phyloP scores from a whole-genome alignment of 2,329 filamentous ascomycete species.

The Macrophomina tecta region DNA sequence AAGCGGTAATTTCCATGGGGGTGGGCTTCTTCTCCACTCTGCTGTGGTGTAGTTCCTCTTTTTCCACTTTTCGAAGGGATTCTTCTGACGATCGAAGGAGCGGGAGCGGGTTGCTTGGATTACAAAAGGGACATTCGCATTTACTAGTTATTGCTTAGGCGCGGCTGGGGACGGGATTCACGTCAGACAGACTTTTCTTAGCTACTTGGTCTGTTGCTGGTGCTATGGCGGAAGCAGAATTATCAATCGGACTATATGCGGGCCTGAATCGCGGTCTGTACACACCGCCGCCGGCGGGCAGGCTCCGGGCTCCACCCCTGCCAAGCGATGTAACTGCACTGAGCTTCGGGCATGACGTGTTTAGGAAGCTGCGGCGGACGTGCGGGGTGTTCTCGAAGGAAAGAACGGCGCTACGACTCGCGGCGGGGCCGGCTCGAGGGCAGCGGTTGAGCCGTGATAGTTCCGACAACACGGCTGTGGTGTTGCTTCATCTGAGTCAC shows the following conservation, averaged over 20 bases:
- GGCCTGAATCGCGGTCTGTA: slow-evolving; percentile 14
- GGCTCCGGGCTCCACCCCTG: slow-evolving; percentile 19
- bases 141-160: slow-evolving; percentile 2
- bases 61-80: slow-evolving; percentile 25
- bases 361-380: slow-evolving; percentile 19
- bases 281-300: slow-evolving; percentile 21
- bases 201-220: neutral
- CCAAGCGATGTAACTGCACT: slow-evolving; percentile 22
- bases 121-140: slow-evolving; percentile 14
- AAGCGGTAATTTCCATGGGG: slow-evolving; percentile 62
- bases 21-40: slow-evolving; percentile 1
- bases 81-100: slow-evolving; percentile 15
- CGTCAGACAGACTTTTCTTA: neutral
- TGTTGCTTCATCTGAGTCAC: slow-evolving; percentile 11
- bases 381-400: slow-evolving; percentile 25
- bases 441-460: slow-evolving; percentile 19
- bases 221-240: slow-evolving; percentile 10
- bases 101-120: slow-evolving; percentile 7
- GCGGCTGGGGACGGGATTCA: slow-evolving; percentile 10
- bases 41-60: slow-evolving; percentile 18
- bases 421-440: slow-evolving; percentile 13
- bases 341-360: slow-evolving; percentile 23
- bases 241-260: slow-evolving; percentile 16
- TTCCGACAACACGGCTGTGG: slow-evolving; percentile 21
- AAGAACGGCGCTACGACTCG: slow-evolving; percentile 8